Evolutionary conservation across 768 basidiomycete species (phyloP).

Genomic region (Pleurotus giganteus): DNA sequence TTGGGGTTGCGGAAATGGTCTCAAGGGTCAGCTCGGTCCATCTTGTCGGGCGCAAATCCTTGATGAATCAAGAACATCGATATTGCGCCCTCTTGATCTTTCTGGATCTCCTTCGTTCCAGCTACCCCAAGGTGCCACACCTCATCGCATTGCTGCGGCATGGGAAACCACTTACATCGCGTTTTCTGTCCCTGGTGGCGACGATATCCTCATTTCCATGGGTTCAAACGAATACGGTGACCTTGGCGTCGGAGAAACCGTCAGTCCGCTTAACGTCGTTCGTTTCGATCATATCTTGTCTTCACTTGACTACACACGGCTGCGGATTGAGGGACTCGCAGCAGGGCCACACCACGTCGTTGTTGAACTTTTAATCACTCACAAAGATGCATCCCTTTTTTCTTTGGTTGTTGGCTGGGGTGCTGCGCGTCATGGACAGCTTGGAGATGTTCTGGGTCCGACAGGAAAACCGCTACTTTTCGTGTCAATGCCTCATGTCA

Average conservation of each 20-base stretch:
- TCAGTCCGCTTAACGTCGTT: constrained; percentile 37
- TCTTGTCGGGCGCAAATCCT: constrained; percentile 22
- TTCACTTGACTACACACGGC: constrained; percentile 18
- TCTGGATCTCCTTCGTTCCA: constrained; percentile 22
- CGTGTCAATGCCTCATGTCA: constrained; percentile 28
- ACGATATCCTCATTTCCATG: constrained; percentile 69
- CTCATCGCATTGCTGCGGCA: constrained; percentile 54
- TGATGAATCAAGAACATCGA: constrained; percentile 18
- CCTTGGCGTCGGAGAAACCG: constrained; percentile 51
- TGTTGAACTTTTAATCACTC: constrained; percentile 33
- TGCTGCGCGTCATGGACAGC: constrained; percentile 78
- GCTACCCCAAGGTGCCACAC: constrained; percentile 39
- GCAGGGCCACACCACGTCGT: constrained; percentile 78
- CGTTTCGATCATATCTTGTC: constrained; percentile 36
- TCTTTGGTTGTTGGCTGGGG: constrained; percentile 75
- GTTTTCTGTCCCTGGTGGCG: constrained; percentile 37
- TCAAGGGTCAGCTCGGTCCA: constrained; percentile 69
- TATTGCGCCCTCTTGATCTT: constrained; percentile 51
- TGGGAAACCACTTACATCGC: constrained; percentile 88
- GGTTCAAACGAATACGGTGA: constrained; percentile 86
- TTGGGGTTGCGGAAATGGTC: constrained; percentile 77
- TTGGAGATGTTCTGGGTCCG: constrained; percentile 41
- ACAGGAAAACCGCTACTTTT: constrained; percentile 24
- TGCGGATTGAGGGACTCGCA: constrained; percentile 41
- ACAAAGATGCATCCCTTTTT: constrained; percentile 17